Evolutionary conservation across 257 asterid species (phyloP).

Genomic region (Perilla frutescens): DNA sequence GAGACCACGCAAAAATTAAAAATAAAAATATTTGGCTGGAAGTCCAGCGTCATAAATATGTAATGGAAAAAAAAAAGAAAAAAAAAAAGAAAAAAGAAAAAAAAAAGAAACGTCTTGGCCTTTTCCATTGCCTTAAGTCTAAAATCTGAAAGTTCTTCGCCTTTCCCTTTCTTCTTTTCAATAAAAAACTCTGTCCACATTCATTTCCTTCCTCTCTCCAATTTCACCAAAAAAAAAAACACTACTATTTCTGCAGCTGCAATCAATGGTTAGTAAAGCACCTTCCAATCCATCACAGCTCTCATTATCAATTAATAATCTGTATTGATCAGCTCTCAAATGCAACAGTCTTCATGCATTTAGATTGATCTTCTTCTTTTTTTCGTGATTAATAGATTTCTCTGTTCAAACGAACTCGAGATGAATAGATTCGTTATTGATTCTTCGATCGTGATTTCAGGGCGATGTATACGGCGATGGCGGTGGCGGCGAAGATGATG

Average conservation of each 20-base stretch:
- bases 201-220: conserved; percentile 21
- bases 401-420: not conserved
- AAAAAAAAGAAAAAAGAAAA: not conserved
- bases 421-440: not conserved
- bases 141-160: conserved; percentile 6
- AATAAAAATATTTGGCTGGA: not conserved
- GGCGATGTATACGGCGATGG: conserved; percentile 23
- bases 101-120: conserved; percentile 31
- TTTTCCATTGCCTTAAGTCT: conserved; percentile 30
- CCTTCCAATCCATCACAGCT: not conserved
- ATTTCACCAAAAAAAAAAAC: conserved; percentile 23
- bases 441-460: conserved; percentile 25
- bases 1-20: conserved; percentile 10
- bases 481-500: conserved; percentile 25
- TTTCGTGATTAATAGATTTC: not conserved
- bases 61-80: not conserved
- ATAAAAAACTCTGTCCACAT: conserved; percentile 21
- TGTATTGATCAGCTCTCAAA: not conserved
- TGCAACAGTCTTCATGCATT: conserved; percentile 21
- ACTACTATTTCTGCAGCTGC: conserved; percentile 1
- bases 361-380: not conserved
- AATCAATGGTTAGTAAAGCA: conserved; percentile 33
- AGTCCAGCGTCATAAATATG: not conserved
- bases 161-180: conserved; percentile 26
- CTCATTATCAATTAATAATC: not conserved